These are phyloP conservation scores for Macrolepiota albuminosa DNA, from an alignment of 768 basidiomycete genomes.

Conservation along the genomic window DNA sequence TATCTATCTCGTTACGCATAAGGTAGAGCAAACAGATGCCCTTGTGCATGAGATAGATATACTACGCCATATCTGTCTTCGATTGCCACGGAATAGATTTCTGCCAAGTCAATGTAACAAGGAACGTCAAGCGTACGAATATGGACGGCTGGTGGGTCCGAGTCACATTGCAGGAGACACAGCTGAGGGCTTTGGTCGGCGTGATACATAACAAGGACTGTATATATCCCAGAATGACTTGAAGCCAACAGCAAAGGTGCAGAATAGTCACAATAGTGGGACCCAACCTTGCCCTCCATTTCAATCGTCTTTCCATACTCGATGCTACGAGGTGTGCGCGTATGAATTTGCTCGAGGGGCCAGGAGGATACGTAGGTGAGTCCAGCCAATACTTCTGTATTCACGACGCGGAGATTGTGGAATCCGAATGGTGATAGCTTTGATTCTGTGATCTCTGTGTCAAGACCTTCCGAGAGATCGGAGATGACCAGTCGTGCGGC, in stretches of 20 bases:
- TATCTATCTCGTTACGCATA: constrained; percentile 6
- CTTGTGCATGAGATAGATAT: constrained; percentile 11
- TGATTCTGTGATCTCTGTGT: neutral
- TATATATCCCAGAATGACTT: constrained; percentile 8
- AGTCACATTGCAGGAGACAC: constrained; percentile 3
- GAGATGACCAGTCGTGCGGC: neutral
- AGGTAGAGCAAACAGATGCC: constrained; percentile 11
- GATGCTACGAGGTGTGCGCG: too few relatives aligned
- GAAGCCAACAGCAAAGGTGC: constrained; percentile 1
- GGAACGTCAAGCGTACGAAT: constrained; percentile 5
- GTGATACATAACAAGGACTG: neutral
- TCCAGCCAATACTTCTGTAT: neutral
- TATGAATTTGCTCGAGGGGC: neutral
- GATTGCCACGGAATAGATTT: constrained; percentile 7
- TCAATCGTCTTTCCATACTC: neutral
- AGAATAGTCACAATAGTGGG: neutral
- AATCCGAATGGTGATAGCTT: neutral
- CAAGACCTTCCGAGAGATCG: neutral
- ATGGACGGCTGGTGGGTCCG: neutral
- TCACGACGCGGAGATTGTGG: neutral
- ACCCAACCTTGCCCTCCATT: neutral
- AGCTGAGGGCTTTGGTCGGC: neutral
- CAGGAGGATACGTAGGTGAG: neutral
- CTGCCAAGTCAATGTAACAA: constrained; percentile 5
- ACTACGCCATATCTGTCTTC: constrained; percentile 14